These are phyloP conservation scores for Blumeria graminis DNA, from an alignment of 2,329 filamentous ascomycete species.

Conservation along the genomic window DNA sequence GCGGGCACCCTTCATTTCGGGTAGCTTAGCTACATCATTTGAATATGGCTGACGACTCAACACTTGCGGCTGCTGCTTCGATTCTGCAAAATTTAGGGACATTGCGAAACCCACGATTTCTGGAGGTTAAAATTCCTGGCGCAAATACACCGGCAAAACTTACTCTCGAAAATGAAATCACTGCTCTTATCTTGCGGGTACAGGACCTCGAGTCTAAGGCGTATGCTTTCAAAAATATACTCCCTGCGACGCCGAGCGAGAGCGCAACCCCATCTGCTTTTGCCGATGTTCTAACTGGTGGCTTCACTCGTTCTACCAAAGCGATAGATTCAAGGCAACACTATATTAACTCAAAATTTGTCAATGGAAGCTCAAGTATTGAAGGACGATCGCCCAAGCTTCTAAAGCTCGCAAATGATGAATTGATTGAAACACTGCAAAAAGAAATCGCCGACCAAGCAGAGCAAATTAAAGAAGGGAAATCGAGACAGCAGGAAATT, in stretches of 20 bases:
- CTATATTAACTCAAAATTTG: conserved; percentile 14
- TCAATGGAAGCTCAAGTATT: conserved; percentile 4
- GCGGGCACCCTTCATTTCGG: conserved; percentile 1
- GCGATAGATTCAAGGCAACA: conserved; percentile 18
- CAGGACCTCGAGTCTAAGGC: conserved; percentile 64
- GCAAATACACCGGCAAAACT: conserved; percentile 51
- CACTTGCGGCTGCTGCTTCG: conserved; percentile 27
- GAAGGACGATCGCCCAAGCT: conserved; percentile 12
- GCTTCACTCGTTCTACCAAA: conserved; percentile 14
- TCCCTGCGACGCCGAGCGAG: conserved; percentile 69
- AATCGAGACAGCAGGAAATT: conserved; percentile 63
- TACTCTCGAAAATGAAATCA: conserved; percentile 59
- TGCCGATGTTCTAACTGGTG: conserved; percentile 23
- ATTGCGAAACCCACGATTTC: conserved; percentile 5
- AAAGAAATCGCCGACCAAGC: conserved; percentile 88
- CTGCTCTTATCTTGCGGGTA: conserved; percentile 52
- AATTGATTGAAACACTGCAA: conserved; percentile 63
- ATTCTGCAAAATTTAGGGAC: conserved; percentile 27
- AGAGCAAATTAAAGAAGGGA: conserved; percentile 75
- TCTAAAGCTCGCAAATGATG: conserved; percentile 43
- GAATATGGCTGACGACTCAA: conserved; percentile 23
- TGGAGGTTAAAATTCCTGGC: conserved; percentile 46
- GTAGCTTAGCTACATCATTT: conserved; percentile 10
- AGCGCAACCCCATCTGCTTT: conserved; percentile 40
- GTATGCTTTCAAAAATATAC: conserved; percentile 28